These are phyloP conservation scores for Testicularia cyperi DNA, from an alignment of 1,284 basidiomycete genomes.

Conservation along the genomic window DNA sequence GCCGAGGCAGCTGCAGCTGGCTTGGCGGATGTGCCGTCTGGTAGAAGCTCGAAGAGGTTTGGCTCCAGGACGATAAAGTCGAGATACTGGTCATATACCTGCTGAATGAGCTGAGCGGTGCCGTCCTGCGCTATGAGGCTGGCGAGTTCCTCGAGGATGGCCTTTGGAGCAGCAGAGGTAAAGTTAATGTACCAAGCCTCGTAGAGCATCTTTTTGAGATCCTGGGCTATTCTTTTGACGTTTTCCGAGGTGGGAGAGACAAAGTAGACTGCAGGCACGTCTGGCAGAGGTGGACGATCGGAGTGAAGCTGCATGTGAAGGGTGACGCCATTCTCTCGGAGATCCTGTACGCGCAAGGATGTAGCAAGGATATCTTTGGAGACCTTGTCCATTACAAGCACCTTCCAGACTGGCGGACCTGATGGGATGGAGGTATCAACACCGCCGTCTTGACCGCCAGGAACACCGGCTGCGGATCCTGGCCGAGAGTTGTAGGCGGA, in stretches of 20 bases:
- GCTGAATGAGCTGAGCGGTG: constrained; percentile 68
- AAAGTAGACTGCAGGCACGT: constrained; percentile 97
- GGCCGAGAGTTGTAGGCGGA: constrained; percentile 33
- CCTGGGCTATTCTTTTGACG: constrained; percentile 68
- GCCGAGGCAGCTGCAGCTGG: constrained; percentile 5
- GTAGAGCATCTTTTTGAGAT: constrained; percentile 81
- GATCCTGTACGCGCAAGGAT: constrained; percentile 88
- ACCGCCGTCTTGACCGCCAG: too few species aligned
- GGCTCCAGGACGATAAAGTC: constrained; percentile 94
- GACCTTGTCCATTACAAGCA: constrained; percentile 88
- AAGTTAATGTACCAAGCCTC: constrained; percentile 94
- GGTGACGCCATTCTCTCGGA: constrained; percentile 93
- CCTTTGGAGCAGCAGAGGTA: constrained; percentile 82
- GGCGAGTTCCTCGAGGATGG: constrained; percentile 90
- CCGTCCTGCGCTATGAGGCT: constrained; percentile 80
- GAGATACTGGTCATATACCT: constrained; percentile 73
- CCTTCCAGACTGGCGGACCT: constrained; percentile 89
- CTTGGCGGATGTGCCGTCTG: constrained; percentile 60
- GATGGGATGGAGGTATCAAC: constrained; percentile 23
- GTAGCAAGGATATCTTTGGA: constrained; percentile 96
- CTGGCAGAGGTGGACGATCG: constrained; percentile 80
- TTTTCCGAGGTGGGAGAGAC: constrained; percentile 86
- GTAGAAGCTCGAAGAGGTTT: constrained; percentile 88
- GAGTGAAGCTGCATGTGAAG: constrained; percentile 93
- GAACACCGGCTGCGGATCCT: constrained; percentile 21